Conservation (phyloP, 768 basidiomycete genomes). For the Termitomyces bulborhizus region DNA sequence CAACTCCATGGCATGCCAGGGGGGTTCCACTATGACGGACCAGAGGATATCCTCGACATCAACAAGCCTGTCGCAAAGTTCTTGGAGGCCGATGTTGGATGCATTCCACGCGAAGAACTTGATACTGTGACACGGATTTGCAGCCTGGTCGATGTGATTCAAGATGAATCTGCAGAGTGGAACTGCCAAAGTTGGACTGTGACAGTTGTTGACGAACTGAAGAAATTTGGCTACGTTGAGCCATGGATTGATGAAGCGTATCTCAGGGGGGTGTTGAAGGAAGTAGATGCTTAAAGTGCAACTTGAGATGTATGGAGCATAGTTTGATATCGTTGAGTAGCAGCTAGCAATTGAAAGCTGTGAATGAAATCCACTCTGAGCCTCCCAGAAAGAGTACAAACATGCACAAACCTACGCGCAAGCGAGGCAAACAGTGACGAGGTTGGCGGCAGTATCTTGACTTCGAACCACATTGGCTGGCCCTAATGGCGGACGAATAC, state of each 20-base stretch:
- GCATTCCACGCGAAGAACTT: background rate
- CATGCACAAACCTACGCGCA: background rate
- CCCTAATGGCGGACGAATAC: constrained; percentile 69
- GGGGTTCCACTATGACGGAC: background rate
- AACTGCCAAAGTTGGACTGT: background rate
- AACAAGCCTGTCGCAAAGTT: background rate
- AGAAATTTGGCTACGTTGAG: background rate
- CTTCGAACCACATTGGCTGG: constrained; percentile 12
- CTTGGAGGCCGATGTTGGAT: background rate
- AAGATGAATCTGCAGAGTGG: background rate
- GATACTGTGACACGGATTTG: background rate
- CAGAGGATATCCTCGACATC: background rate
- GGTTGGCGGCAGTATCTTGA: background rate
- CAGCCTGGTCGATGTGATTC: background rate
- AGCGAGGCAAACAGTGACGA: background rate
- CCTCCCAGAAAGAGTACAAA: background rate
- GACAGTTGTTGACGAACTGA: background rate
- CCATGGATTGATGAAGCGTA: background rate
- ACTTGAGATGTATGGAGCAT: background rate
- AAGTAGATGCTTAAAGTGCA: background rate
- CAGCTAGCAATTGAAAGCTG: background rate
- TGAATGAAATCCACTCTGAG: no score
- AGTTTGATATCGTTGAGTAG: background rate
- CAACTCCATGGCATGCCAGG: background rate
- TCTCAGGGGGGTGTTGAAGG: constrained; percentile 1